Evolutionary conservation across 768 basidiomycete genomes (phyloP).

Genomic region (Mycena galericulata): DNA sequence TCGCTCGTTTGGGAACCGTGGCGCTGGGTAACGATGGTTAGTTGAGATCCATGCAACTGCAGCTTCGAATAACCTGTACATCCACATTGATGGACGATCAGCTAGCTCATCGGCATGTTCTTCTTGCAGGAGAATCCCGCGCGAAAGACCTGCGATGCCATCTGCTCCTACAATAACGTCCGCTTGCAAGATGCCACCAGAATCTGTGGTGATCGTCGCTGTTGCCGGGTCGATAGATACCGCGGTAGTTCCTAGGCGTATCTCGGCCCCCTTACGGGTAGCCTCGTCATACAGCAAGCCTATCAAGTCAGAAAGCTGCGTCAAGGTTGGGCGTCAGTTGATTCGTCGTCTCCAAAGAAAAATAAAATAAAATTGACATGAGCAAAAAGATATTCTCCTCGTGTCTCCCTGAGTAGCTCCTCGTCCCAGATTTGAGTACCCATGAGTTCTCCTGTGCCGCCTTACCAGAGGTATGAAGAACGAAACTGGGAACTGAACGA

Average conservation of each 20-base stretch:
- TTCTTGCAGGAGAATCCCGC: not conserved
- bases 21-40: not conserved
- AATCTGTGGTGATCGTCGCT: not conserved
- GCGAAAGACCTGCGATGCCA: slow-evolving; percentile 1
- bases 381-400: slow-evolving; percentile 11
- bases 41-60: not conserved
- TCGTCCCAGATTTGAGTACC: slow-evolving; percentile 10
- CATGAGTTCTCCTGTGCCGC: not conserved
- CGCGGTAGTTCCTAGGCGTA: not conserved
- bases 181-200: not conserved
- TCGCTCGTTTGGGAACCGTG: slow-evolving; percentile 36
- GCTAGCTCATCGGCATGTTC: not conserved
- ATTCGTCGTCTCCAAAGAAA: too few species aligned
- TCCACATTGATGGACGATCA: slow-evolving; percentile 8
- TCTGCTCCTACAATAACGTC: slow-evolving; percentile 20
- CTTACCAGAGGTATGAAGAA: not conserved
- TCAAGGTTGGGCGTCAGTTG: too few species aligned
- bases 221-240: not conserved
- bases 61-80: slow-evolving; percentile 13
- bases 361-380: too few species aligned
- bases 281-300: slow-evolving; percentile 6
- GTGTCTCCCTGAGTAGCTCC: slow-evolving; percentile 8
- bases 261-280: not conserved
- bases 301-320: slow-evolving; percentile 8
- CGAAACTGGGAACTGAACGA: not conserved